Evolutionary conservation across 768 basidiomycete species (phyloP), one percentile per base, ranked within the genome.

Genomic region (Mrakia frigida): DNA sequence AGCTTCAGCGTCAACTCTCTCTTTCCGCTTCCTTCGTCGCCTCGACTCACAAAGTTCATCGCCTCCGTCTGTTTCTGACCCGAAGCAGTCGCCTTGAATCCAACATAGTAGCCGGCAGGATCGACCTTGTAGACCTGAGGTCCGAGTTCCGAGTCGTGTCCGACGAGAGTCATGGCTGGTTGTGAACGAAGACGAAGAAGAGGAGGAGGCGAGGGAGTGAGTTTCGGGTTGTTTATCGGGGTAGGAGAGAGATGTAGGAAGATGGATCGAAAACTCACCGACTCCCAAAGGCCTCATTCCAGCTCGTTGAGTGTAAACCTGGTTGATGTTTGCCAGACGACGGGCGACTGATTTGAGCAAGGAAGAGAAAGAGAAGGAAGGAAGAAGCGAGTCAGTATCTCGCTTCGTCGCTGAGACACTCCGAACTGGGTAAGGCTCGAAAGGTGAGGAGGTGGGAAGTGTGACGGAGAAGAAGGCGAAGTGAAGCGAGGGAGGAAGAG

Each of bases 41-140:
- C 4, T 31, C 3, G 71, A 79, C 83, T 74, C 73, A 84, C 83
- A 81, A 94, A 92, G 83, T 98, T 98, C 90, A 95, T 97, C 0
- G 93, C 94, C 82, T 99, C 97, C 82, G 97, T 96, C 81, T 98
- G 97, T 81, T 99, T 98, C 79, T 84, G 84, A 0, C 97, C 97
- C 2, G 95, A 91, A 0, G 96, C 90, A 2, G 96, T 96, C 13
- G 97, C 97, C 80, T 98, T 95, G 86, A 95, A 98, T 0, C 97
- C 97, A 63, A 97, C 93, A 82, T 95, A 99, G 85, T 97, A 98
- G 6, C 97, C 97, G 3, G 97, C 97, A 16, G 97, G 97, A 82
- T 99, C 97, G 72, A 98, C 90, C 85, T 97, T 98, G 88, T 98
- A 98, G 81, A 91, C 88, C 83, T 98, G 96, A n/a, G 97, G 96